A percentile compares a stretch with the other conserved stretches of the same genome.
These are phyloP conservation scores for Biscutella laevigata DNA, from an alignment of 441 rosid genomes.

Conservation along the genomic window DNA sequence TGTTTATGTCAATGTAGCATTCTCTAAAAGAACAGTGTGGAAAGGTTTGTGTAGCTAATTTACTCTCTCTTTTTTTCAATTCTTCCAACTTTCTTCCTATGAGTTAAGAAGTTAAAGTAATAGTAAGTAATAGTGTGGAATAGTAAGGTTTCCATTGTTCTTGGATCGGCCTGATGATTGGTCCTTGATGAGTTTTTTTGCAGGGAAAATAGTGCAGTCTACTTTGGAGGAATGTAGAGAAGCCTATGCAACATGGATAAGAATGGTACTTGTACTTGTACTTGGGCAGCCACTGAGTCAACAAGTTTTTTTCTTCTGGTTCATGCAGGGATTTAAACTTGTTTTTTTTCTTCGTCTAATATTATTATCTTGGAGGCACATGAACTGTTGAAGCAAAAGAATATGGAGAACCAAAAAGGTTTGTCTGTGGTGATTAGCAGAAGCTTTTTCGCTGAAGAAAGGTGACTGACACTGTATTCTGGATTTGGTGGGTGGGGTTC, in stretches of 20 bases:
- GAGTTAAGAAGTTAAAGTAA: background rate
- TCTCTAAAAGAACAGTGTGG: constrained; percentile 77
- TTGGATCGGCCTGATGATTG: constrained; percentile 5
- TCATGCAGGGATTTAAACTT: constrained; percentile 4
- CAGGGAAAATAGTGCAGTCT: constrained; percentile 89
- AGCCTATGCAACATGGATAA: constrained; percentile 66
- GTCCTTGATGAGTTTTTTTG: background rate
- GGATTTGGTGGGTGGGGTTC: background rate
- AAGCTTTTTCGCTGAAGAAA: background rate
- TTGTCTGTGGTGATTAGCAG: constrained; percentile 6
- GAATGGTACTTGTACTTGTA: constrained; percentile 61
- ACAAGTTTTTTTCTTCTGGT: background rate
- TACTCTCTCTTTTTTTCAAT: background rate
- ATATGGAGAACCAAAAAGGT: constrained; percentile 48
- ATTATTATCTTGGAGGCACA: constrained; percentile 55
- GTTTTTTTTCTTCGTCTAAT: background rate
- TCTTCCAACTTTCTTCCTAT: background rate
- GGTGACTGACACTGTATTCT: constrained; percentile 13
- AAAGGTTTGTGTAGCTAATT: constrained; percentile 49
- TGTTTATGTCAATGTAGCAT: constrained; percentile 69
- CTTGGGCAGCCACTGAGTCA: background rate
- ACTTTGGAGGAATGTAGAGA: constrained; percentile 85
- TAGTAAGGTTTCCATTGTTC: background rate
- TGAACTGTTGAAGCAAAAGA: constrained; percentile 60
- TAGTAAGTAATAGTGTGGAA: background rate